Base-by-base conservation (phyloP, 1,139 yeast genomes). In the Candida tropicalis region DNA sequence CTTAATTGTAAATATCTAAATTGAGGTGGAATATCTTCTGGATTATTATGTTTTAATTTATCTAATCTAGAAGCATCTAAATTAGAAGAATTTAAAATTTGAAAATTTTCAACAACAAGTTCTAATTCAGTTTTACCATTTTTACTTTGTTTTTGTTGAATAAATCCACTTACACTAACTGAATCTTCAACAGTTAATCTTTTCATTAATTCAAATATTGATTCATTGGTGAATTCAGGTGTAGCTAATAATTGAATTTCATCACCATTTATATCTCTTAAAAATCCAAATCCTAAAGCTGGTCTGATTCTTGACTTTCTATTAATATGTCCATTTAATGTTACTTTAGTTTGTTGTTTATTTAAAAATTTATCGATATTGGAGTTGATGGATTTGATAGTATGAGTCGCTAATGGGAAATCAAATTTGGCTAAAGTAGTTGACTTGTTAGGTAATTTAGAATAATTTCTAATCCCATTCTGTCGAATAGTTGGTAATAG, bases 1-100 rank as follows among this genome's bases (percentile, higher is more conserved):
- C 98, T 72, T 43, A 93, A 67, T 61, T 91, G 97, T 41, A 93
- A 66, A 60, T 84, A 90, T 44, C 98, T 69, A 56, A 81, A 83
- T 54, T 89, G 86, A 1, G 90, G 83, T 0, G 97, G 97, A 62
- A 84, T 77, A 8, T 73, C 77, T 6, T 66, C 65, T 0, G 81
- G 79, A 29, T 68, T 70, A 28, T 59, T 34, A 55, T 70, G 77
- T 47, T 79, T 79, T 43, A 84, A 66, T 29, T 81, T 76, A 42
- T 82, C 84, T 38, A 91, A 68, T 50, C 89, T 86, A 1, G 96
- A 79, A 0, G 95, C 89, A 35, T 79, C 77, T 33, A 80, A 70
- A 49, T 78, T 78, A 3, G 96, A 77, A n/a, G 66, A 59, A 58
- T 90, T 91, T 39, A 93, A 67, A 0, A 81, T 67, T 39, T 80